A percentile compares a stretch with the other conserved stretches of the same genome.
These are phyloP conservation scores for Durusdinium trenchii DNA, from an alignment of 73 alveolate species.

Conservation along the genomic window DNA sequence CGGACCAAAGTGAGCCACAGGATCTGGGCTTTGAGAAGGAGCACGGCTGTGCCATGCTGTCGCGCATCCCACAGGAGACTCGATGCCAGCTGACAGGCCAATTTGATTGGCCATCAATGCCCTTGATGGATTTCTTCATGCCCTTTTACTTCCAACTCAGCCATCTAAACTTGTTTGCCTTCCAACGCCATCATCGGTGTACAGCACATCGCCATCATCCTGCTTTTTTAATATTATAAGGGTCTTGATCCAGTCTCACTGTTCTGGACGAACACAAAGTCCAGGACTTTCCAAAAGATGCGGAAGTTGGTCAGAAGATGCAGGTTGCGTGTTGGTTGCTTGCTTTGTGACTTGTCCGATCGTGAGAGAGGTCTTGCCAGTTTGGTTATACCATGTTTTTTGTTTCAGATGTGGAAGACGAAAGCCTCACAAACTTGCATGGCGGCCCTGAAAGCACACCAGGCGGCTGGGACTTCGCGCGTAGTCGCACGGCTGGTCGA, in stretches of 20 bases:
- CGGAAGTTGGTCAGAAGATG: conserved; percentile 50
- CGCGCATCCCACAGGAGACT: conserved; percentile 48
- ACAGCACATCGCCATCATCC: no score
- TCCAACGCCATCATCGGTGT: no score
- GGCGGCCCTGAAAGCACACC: conserved; percentile 72
- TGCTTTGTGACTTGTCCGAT: not conserved
- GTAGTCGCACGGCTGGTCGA: no score
- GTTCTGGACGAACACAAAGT: no score
- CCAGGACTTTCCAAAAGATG: conserved; percentile 79
- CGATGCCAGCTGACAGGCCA: no score
- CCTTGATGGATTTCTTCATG: no score
- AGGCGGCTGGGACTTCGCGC: no score
- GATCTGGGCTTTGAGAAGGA: conserved; percentile 85
- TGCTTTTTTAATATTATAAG: no score
- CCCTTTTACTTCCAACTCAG: no score
- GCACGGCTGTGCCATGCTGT: conserved; percentile 86
- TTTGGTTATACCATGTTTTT: not conserved
- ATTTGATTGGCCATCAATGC: no score
- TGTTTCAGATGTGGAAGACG: conserved; percentile 42
- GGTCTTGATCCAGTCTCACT: not conserved
- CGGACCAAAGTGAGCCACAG: not conserved
- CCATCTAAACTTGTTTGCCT: no score
- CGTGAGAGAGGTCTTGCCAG: conserved; percentile 26
- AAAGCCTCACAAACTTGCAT: conserved; percentile 80
- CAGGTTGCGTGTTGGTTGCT: not conserved